Evolutionary conservation across 345 rosid species (phyloP), one percentile per base, ranked within the genome.

Genomic region (Populus simonii): DNA sequence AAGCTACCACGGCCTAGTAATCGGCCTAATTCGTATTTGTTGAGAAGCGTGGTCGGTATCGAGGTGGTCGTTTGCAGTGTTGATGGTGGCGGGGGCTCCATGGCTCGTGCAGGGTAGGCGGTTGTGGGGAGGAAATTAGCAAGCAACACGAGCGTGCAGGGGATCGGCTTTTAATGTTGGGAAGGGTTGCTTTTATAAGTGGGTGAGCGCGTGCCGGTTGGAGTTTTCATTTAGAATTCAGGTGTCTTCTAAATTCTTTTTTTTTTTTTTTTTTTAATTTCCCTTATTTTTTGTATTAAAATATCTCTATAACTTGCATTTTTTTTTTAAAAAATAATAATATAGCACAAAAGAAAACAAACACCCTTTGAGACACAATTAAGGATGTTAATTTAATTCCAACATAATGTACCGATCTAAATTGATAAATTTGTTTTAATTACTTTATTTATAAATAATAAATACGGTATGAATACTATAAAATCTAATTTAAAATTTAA

Each of bases 1-100:
- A 93, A 89, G 82, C 88, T 87, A 62, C 98, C 94, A 6, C 92
- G 84, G 51, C 98, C 97, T 6, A 94, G 78, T 0, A 87, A 70
- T 35, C 87, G 85, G 66, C 94, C 93, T 20, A 92, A 80, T 36
- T 87, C 86, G 82, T 94, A 94, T 80, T 83, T 89, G 12, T 90
- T 89, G 31, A 90, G 90, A n/a, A 94, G 87, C 27, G 83, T 76
- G 8, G 76, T 76, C 57, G 81, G 39, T 74, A 71, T 17, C 67
- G 77, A 31, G 80, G 75, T 22, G 80, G 76, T 16, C 33, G n/a
- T 31, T 31, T 66, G 68, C 18, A 17, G 74, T 77, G 45, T 73
- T 10, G 33, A 74, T 17, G 43, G 51, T 18, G 76, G 78, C 27
- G 27, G 70, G 22, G 74, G 71, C 29, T 75, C 83, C 85, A 79